Conservation (phyloP, 352 stramenopile genomes). For the Heterotrichella gracilis region DNA sequence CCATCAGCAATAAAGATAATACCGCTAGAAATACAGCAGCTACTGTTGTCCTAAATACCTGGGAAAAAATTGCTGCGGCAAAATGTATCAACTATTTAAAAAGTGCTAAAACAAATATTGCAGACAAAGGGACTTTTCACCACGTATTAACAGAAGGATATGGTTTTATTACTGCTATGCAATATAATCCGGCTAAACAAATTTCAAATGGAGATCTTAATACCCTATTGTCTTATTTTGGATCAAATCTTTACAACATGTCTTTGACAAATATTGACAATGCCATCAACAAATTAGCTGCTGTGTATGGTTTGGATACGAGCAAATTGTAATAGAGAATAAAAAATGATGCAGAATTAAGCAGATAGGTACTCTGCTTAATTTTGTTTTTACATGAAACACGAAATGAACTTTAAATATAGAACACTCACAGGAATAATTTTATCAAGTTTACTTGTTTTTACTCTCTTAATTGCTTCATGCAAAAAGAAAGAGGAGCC, state of each 20-base stretch:
- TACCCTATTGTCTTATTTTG: not conserved
- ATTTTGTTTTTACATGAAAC: too few relatives aligned
- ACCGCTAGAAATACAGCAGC: not conserved
- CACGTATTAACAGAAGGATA: not conserved
- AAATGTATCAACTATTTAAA: slow-evolving; percentile 10
- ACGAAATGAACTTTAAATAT: too few relatives aligned
- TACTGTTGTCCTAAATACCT: not conserved
- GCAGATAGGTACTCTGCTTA: too few relatives aligned
- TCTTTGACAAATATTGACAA: not conserved
- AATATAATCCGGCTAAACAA: not conserved
- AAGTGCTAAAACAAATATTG: not conserved
- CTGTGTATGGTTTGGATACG: too few relatives aligned
- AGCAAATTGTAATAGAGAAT: too few relatives aligned
- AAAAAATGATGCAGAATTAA: too few relatives aligned
- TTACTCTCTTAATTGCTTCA: too few relatives aligned
- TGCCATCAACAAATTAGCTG: not conserved
- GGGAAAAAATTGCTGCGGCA: not conserved
- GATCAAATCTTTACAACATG: not conserved
- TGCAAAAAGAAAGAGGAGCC: too few relatives aligned
- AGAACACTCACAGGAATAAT: too few relatives aligned
- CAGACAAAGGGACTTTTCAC: not conserved
- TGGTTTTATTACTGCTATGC: not conserved
- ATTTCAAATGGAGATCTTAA: not conserved
- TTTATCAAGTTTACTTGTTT: too few relatives aligned
- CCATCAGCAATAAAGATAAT: slow-evolving; percentile 6